Conservation (phyloP, 1,139 yeast genomes). For the Geotrichum siamense region DNA sequence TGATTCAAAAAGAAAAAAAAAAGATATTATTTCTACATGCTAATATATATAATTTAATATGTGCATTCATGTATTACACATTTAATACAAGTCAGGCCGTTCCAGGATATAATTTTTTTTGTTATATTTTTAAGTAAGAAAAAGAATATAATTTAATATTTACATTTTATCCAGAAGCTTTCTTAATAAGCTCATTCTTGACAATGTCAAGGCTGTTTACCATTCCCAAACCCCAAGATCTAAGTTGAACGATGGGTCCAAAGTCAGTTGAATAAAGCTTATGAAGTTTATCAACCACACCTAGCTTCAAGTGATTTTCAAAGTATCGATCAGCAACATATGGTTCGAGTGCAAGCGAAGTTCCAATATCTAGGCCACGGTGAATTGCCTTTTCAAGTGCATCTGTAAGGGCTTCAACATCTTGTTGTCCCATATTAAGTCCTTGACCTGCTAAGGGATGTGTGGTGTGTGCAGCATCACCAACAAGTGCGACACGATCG, state of each 20-base stretch:
- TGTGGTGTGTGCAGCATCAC: slow-evolving; percentile 97
- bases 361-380: slow-evolving; percentile 86
- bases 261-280: slow-evolving; percentile 74
- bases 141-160: not conserved
- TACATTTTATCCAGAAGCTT: slow-evolving; percentile 34
- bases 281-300: slow-evolving; percentile 87
- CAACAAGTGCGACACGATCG: slow-evolving; percentile 81
- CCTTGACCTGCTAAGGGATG: slow-evolving; percentile 99
- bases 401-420: slow-evolving; percentile 61
- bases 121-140: too few relatives aligned
- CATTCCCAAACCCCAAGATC: slow-evolving; percentile 69
- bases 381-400: slow-evolving; percentile 64
- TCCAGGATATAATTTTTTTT: too few relatives aligned
- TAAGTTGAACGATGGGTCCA: slow-evolving; percentile 62
- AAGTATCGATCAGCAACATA: slow-evolving; percentile 79
- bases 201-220: slow-evolving; percentile 57
- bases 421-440: slow-evolving; percentile 95
- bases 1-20: too few relatives aligned
- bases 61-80: too few relatives aligned
- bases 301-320: slow-evolving; percentile 68
- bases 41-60: too few relatives aligned
- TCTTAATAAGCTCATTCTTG: slow-evolving; percentile 50
- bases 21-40: too few relatives aligned
- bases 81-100: too few relatives aligned
- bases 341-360: slow-evolving; percentile 73